Evolutionary conservation across 2,329 filamentous ascomycete species (phyloP), one percentile per base, ranked within the genome.

Genomic region (Aspergillus novoparasiticus): DNA sequence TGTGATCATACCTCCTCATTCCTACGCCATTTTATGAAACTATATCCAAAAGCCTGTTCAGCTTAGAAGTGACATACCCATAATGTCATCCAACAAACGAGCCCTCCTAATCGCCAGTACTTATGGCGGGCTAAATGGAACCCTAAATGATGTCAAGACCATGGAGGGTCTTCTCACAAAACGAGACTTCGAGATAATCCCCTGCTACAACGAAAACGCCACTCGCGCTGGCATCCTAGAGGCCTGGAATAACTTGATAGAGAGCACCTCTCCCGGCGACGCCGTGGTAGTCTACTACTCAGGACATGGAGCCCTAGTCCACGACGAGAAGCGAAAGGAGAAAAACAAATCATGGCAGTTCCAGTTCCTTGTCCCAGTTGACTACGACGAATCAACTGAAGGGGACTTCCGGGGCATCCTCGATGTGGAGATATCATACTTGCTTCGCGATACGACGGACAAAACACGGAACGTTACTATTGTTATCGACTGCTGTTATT

Each of bases 231-330:
- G 43, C 0, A 57, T 61, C 32, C 6, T 46, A n/a, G 16, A 23
- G 10, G 53, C 59, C 30, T 61, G 51, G 59, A 6, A 16, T 16
- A 39, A 41, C 12, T 34, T 61, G 11, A 61, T 61, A 30, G 53
- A 57, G 4, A 16, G 5, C 16, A 57, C 23, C 36, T 26, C 39
- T 11, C 11, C 36, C n/a, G 53, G 32, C 23, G 59, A 61, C 32
- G 45, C 45, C 0, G 54, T 61, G n/a, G 55, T 57, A 1, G 58
- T 61, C 43, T 61, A 50, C 45, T 61, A 61, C 36, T 57, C 59
- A 9, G 59, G 59, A 1, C 59, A 61, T 14, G 59, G 59, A 4
- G 53, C 39, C 5, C 19, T 61, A 2, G 59, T 61, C 6, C 30
- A 60, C 28, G 43, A 32, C 21, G 45, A 53, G 16, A 23, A 45